Evolutionary conservation across 2,329 filamentous ascomycete species (phyloP).

Genomic region (Sporothrix variecibatus): DNA sequence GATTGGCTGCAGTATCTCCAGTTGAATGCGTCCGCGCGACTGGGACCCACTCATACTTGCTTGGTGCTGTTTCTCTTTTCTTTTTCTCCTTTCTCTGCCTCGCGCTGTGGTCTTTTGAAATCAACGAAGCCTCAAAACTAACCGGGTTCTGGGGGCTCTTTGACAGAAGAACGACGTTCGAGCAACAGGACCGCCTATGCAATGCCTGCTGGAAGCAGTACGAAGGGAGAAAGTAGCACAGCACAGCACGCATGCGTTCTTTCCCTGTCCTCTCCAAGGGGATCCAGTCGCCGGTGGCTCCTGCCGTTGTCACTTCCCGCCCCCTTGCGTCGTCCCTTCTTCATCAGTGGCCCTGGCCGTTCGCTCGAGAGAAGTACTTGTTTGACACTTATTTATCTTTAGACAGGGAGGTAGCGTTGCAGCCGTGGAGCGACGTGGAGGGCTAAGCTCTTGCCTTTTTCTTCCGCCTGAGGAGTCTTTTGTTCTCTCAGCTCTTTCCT

Average conservation of each 20-base stretch:
- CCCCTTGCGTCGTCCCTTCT: slow-evolving; percentile 15
- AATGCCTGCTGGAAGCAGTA: too few species aligned
- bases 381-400: not conserved
- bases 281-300: not conserved
- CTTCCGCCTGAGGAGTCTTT: not conserved
- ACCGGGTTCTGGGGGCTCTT: not conserved
- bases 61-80: slow-evolving; percentile 15
- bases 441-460: not conserved
- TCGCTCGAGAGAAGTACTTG: slow-evolving; percentile 1
- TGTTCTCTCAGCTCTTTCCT: slow-evolving; percentile 1
- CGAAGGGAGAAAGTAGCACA: too few species aligned
- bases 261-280: not conserved
- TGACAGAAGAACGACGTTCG: not conserved
- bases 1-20: slow-evolving; percentile 18
- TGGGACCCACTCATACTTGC: slow-evolving; percentile 10
- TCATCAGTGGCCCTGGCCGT: not conserved
- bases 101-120: not conserved
- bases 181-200: not conserved
- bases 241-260: not conserved
- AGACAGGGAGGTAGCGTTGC: slow-evolving; percentile 14
- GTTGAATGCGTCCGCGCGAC: slow-evolving; percentile 11
- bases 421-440: not conserved
- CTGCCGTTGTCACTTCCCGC: slow-evolving; percentile 17
- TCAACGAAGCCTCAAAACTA: not conserved
- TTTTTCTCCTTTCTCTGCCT: slow-evolving; percentile 5